A percentile compares a stretch with the other conserved stretches of the same genome.
phyloP scores from a whole-genome alignment of 495 filamentous ascomycete species.

The Penicillium desertorum region DNA sequence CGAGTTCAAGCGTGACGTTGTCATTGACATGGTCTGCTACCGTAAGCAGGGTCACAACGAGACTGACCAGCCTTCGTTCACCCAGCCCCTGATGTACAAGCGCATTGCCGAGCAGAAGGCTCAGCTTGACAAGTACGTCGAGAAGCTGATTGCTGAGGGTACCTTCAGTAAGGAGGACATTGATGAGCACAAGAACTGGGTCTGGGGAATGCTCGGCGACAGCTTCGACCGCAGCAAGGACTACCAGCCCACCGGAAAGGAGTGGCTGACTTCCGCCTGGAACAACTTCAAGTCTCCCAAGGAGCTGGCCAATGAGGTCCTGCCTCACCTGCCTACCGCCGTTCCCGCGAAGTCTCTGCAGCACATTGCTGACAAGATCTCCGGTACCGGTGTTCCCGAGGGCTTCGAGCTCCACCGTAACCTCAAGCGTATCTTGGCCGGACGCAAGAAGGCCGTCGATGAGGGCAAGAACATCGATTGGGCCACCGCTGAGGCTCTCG shows the following conservation, averaged over 20 bases:
- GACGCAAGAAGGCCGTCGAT: slow-evolving; percentile 85
- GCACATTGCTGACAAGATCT: slow-evolving; percentile 76
- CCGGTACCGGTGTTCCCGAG: slow-evolving; percentile 67
- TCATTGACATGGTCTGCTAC: slow-evolving; percentile 98
- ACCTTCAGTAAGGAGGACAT: slow-evolving; percentile 97
- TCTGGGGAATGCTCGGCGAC: slow-evolving; percentile 97
- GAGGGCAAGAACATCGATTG: slow-evolving; percentile 97
- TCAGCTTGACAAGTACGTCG: slow-evolving; percentile 82
- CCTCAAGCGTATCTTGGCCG: slow-evolving; percentile 90
- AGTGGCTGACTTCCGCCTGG: slow-evolving; percentile 98
- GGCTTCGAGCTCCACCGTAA: slow-evolving; percentile 89
- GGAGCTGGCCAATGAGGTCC: slow-evolving; percentile 89
- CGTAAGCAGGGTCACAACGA: slow-evolving; percentile 99
- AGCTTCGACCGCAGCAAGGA: slow-evolving; percentile 96
- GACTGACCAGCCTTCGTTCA: slow-evolving; percentile 98
- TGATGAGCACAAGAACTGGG: slow-evolving; percentile 99
- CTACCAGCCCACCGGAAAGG: slow-evolving; percentile 92
- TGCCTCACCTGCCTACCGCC: slow-evolving; percentile 88
- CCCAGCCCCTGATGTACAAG: slow-evolving; percentile 99
- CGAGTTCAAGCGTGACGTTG: slow-evolving; percentile 94
- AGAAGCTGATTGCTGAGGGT: slow-evolving; percentile 82
- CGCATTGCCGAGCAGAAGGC: slow-evolving; percentile 77
- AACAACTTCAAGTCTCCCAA: slow-evolving; percentile 99
- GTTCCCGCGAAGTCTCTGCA: slow-evolving; percentile 67
- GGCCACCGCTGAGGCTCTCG: slow-evolving; percentile 94